A percentile compares a stretch with the other conserved stretches of the same genome.
These are phyloP conservation scores for Ceratorhiza oryzae-sativae DNA, from an alignment of 1,284 basidiomycete species.

Conservation along the genomic window DNA sequence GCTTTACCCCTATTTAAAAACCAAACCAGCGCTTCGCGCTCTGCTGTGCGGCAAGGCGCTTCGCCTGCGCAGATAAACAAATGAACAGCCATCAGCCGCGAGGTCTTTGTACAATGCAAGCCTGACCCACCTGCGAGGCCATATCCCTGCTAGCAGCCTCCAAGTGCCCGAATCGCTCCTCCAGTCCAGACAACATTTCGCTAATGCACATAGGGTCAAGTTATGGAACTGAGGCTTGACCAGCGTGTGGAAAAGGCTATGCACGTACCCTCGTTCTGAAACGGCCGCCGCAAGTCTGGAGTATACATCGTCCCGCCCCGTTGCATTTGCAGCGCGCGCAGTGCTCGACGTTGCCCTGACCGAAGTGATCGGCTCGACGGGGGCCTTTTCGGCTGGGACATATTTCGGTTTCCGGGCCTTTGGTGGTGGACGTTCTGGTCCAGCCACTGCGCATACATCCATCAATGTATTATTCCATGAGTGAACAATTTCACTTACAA, in stretches of 20 bases:
- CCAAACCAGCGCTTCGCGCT: slow-evolving; percentile 69
- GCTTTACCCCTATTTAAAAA: slow-evolving; percentile 40
- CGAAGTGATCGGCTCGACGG: not conserved
- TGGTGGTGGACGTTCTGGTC: slow-evolving; percentile 40
- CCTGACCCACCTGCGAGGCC: slow-evolving; percentile 61
- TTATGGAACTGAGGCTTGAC: too few species aligned
- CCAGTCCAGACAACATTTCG: slow-evolving; percentile 53
- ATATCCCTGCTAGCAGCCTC: slow-evolving; percentile 70
- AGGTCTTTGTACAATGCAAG: too few species aligned
- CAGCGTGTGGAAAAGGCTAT: not conserved
- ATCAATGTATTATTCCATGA: not conserved
- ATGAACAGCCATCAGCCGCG: too few species aligned
- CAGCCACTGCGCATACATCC: slow-evolving; percentile 33
- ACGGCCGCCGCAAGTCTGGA: slow-evolving; percentile 61
- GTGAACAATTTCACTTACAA: slow-evolving; percentile 16
- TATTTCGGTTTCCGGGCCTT: slow-evolving; percentile 23
- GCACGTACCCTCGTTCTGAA: slow-evolving; percentile 65
- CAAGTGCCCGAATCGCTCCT: slow-evolving; percentile 66
- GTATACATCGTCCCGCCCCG: slow-evolving; percentile 52
- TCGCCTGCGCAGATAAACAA: too few species aligned
- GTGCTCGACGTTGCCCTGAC: slow-evolving; percentile 1
- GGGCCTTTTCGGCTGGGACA: slow-evolving; percentile 20
- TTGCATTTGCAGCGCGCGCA: not conserved
- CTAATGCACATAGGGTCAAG: too few species aligned
- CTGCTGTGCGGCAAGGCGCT: slow-evolving; percentile 65